Percentiles rank a stretch among this genome's conserved stretches.
Conservation (phyloP, 495 filamentous ascomycete genomes). For the Rusavskia elegans region DNA sequence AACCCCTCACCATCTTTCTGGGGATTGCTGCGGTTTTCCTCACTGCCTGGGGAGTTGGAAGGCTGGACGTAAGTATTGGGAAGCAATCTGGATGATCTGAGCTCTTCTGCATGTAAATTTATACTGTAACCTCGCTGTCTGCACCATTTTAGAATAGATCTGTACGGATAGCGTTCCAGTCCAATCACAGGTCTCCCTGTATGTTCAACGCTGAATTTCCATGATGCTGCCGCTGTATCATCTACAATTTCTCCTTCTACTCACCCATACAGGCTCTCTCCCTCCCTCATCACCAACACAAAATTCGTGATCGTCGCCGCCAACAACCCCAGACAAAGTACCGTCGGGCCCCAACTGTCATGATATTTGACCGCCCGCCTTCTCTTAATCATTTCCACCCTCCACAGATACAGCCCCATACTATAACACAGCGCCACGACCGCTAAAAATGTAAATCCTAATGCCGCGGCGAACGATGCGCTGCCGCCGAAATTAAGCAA, state of each 20-base stretch:
- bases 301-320: slow-evolving; percentile 65
- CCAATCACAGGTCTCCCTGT: not conserved
- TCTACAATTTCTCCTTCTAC: not conserved
- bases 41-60: slow-evolving; percentile 58
- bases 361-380: slow-evolving; percentile 76
- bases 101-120: too few species aligned
- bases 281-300: slow-evolving; percentile 17
- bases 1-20: slow-evolving; percentile 71
- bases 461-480: slow-evolving; percentile 47
- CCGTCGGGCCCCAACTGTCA: slow-evolving; percentile 69
- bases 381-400: slow-evolving; percentile 66
- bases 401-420: slow-evolving; percentile 70
- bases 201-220: not conserved
- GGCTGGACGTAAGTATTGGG: slow-evolving; percentile 57
- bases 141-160: not conserved
- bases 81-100: slow-evolving; percentile 21
- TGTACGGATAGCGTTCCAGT: not conserved
- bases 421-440: slow-evolving; percentile 60
- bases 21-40: slow-evolving; percentile 61
- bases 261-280: not conserved
- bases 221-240: not conserved
- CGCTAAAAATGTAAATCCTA: slow-evolving; percentile 70
- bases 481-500: slow-evolving; percentile 72
- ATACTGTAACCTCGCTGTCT: too few species aligned
- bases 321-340: slow-evolving; percentile 61